These are phyloP conservation scores for Penicillium pancosmium DNA, from an alignment of 495 filamentous ascomycete species.

Conservation along the genomic window DNA sequence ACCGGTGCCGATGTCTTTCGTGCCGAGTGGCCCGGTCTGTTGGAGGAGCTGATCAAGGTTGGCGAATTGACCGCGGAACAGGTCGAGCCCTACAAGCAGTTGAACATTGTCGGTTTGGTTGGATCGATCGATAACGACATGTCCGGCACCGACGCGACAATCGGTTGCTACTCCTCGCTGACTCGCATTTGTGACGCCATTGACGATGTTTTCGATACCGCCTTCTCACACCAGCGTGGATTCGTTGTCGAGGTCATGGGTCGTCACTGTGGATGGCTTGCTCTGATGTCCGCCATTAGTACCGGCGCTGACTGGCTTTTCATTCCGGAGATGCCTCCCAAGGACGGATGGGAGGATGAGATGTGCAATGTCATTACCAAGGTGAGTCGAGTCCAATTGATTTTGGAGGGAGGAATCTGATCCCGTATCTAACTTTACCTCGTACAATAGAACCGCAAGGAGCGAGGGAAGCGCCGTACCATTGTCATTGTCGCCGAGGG, in stretches of 20 bases:
- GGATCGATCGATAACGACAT: slow-evolving; percentile 99
- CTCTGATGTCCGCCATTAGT: slow-evolving; percentile 93
- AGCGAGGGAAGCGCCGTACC: slow-evolving; percentile 91
- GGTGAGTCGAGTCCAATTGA: slow-evolving; percentile 48
- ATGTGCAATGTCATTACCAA: slow-evolving; percentile 83
- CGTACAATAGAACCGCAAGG: slow-evolving; percentile 67
- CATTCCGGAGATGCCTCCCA: slow-evolving; percentile 92
- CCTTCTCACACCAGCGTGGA: slow-evolving; percentile 92
- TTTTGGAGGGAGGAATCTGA: neutral
- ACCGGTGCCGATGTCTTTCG: slow-evolving; percentile 96
- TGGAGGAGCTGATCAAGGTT: slow-evolving; percentile 76
- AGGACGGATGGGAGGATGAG: slow-evolving; percentile 82
- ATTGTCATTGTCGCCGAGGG: slow-evolving; percentile 98
- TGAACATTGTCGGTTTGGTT: slow-evolving; percentile 96
- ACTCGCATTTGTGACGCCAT: slow-evolving; percentile 90
- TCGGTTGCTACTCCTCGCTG: slow-evolving; percentile 94
- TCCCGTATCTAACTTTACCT: neutral
- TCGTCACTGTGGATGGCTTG: slow-evolving; percentile 98
- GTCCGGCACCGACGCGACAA: slow-evolving; percentile 94
- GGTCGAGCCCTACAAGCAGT: slow-evolving; percentile 68
- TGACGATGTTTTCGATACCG: slow-evolving; percentile 96
- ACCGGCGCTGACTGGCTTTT: slow-evolving; percentile 97
- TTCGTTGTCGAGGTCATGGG: slow-evolving; percentile 99
- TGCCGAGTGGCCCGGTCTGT: slow-evolving; percentile 82
- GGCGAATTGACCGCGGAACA: slow-evolving; percentile 71